Conservation (phyloP, 768 basidiomycete species). For the Lactifluus hygrophoroides region DNA sequence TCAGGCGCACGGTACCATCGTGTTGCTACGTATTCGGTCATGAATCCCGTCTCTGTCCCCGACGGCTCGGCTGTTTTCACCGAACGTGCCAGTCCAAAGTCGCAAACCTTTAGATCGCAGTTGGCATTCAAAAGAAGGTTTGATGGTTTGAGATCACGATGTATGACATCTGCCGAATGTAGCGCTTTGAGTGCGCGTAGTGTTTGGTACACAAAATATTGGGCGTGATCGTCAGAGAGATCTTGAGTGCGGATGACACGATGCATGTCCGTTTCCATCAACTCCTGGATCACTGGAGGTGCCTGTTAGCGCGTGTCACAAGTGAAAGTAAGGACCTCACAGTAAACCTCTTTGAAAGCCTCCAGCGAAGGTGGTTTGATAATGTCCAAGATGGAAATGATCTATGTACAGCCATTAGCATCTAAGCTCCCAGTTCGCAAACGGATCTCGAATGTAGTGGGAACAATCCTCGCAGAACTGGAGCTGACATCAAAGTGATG, state of each 20-base stretch:
- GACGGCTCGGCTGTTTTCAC: constrained; percentile 80
- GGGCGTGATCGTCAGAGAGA: constrained; percentile 90
- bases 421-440: background rate
- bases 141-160: constrained; percentile 94
- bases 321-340: constrained; percentile 30
- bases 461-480: background rate
- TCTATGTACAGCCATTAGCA: constrained; percentile 36
- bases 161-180: constrained; percentile 94
- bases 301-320: background rate
- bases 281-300: constrained; percentile 70
- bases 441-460: background rate
- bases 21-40: constrained; percentile 98
- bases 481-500: background rate
- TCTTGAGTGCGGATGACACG: constrained; percentile 94
- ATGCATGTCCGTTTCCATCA: constrained; percentile 97
- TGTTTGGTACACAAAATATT: constrained; percentile 92
- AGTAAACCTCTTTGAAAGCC: constrained; percentile 80
- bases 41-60: constrained; percentile 79
- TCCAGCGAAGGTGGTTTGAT: constrained; percentile 74
- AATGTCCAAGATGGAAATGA: constrained; percentile 86
- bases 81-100: constrained; percentile 92
- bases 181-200: constrained; percentile 92
- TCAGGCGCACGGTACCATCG: constrained; percentile 99
- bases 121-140: constrained; percentile 97
- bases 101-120: constrained; percentile 91